Base-by-base conservation (phyloP, 1,284 basidiomycete genomes). In the Heterobasidion annosum region DNA sequence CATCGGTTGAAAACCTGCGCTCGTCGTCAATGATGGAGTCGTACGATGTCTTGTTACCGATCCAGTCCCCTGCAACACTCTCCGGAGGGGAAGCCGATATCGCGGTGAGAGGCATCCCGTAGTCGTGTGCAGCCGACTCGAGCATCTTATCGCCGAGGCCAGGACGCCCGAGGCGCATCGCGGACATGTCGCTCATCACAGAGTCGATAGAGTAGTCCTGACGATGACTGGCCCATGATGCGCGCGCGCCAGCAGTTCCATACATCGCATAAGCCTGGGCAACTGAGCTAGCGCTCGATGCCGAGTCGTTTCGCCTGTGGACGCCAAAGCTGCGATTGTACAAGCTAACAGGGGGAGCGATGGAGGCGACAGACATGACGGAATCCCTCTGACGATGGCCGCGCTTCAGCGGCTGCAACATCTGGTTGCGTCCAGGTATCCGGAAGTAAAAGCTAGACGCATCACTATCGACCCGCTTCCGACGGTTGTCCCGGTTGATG, bases 121-220 rank as follows among this genome's bases (percentile, higher is more conserved):
- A 75, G 49, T 85, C 83, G 7, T 69, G 72, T 25, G 25, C 25
- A n/a, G 71, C 71, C 16, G 73, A 78, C 34, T 87, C 81, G 62
- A 93, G 91, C 91, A 93, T 93, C 74, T 92, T 90, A 64, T 93
- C 91, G 0, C 91, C 90, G 2, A 93, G 68, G 1, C 84, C 88
- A 1, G 91, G 91, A 18, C 91, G 77, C 2, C 75, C 82, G 3
- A 88, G 65, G 9, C 77, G 74, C 58, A 73, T 68, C 2, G 71
- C 74, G 2, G 85, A 85, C 58, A 78, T 78, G 53, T 83, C 80
- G 55, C 88, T 91, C 60, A 75, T 68, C 37, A 78, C 65, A 0
- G 88, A 91, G 58, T 89, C 88, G 2, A 75, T 63, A 0, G 86
- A 89, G 18, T 67, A 63, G 15, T 84, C 78, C n/a, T 74, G 76